Evolutionary conservation across 2,329 filamentous ascomycete species (phyloP).

Genomic region (Penicillium sp.): DNA sequence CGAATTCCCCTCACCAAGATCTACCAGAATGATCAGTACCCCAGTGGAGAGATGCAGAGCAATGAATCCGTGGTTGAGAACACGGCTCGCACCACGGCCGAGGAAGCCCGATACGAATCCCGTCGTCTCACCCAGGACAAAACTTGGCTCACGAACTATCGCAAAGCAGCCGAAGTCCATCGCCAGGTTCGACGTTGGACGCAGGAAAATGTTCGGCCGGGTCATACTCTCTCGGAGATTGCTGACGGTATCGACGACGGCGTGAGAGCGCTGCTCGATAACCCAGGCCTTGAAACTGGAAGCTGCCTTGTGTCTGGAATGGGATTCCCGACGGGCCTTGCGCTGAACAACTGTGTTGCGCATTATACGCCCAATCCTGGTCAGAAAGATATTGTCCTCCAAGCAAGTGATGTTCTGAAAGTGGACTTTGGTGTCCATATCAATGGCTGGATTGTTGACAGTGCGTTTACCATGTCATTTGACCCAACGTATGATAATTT

Average conservation of each 20-base stretch:
- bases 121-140: slow-evolving; percentile 46
- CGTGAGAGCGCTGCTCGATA: slow-evolving; percentile 52
- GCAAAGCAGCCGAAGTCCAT: slow-evolving; percentile 59
- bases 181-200: slow-evolving; percentile 56
- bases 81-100: slow-evolving; percentile 47
- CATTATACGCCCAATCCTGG: slow-evolving; percentile 61
- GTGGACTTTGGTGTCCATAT: slow-evolving; percentile 82
- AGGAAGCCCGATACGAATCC: slow-evolving; percentile 48
- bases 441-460: slow-evolving; percentile 78
- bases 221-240: slow-evolving; percentile 50
- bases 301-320: slow-evolving; percentile 54
- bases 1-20: slow-evolving; percentile 48
- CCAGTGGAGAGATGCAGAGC: slow-evolving; percentile 48
- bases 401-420: slow-evolving; percentile 76
- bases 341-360: slow-evolving; percentile 55
- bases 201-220: slow-evolving; percentile 52
- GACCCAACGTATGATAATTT: slow-evolving; percentile 74
- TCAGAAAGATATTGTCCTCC: slow-evolving; percentile 68
- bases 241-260: slow-evolving; percentile 58
- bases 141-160: slow-evolving; percentile 55
- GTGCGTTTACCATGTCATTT: slow-evolving; percentile 76
- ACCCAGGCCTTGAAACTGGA: slow-evolving; percentile 55
- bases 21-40: slow-evolving; percentile 48
- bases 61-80: slow-evolving; percentile 46
- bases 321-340: slow-evolving; percentile 59